These are phyloP conservation scores for Hypoxylon sp. DNA, from an alignment of 2,329 filamentous ascomycete genomes.

Conservation along the genomic window DNA sequence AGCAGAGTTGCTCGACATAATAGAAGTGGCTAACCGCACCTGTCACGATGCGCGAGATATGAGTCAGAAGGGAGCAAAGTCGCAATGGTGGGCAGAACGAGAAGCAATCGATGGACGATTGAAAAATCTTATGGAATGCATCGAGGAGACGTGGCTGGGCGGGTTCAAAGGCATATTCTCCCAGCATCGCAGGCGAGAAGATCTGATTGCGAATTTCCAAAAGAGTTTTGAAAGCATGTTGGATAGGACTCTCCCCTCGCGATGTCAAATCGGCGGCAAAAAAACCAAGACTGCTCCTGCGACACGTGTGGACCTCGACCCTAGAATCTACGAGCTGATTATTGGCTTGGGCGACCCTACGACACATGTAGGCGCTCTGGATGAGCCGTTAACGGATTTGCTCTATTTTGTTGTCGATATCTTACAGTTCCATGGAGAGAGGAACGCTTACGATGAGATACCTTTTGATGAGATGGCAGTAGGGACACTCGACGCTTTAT, in stretches of 20 bases:
- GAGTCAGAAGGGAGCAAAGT: constrained; percentile 80
- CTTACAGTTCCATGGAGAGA: constrained; percentile 94
- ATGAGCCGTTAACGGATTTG: constrained; percentile 91
- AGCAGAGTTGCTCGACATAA: constrained; percentile 85
- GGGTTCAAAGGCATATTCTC: constrained; percentile 97
- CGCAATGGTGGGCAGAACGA: constrained; percentile 90
- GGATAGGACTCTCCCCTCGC: constrained; percentile 87
- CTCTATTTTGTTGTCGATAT: constrained; percentile 98
- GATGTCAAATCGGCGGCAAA: constrained; percentile 73
- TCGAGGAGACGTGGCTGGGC: constrained; percentile 94
- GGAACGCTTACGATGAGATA: constrained; percentile 97
- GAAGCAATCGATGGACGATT: constrained; percentile 84
- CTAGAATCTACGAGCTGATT: constrained; percentile 86
- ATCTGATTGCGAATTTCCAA: constrained; percentile 81
- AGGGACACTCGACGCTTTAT: constrained; percentile 87
- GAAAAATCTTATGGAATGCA: constrained; percentile 82
- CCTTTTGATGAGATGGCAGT: constrained; percentile 94
- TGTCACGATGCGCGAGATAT: constrained; percentile 82
- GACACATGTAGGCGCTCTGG: constrained; percentile 78
- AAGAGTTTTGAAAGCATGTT: constrained; percentile 83
- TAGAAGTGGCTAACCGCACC: constrained; percentile 84
- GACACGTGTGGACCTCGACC: constrained; percentile 65
- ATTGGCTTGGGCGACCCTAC: constrained; percentile 84
- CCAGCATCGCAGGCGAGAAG: constrained; percentile 73
- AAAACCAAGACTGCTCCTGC: constrained; percentile 61